phyloP scores from a whole-genome alignment of 192 early-diverging fungal species.

The Coemansia sp. region DNA sequence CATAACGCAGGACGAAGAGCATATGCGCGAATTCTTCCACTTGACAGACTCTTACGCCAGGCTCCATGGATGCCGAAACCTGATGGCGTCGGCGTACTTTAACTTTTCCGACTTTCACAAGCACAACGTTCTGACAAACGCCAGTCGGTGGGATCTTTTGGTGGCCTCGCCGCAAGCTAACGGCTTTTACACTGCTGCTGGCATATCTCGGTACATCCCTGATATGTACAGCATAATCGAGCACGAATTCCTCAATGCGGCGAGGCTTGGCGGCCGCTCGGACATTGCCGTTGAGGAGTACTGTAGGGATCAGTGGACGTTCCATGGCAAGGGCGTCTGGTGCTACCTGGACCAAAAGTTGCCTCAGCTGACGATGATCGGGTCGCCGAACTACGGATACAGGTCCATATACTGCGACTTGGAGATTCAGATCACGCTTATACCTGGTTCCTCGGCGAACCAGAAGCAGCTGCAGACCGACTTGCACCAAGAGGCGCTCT shows the following conservation, averaged over 20 bases:
- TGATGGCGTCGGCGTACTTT: constrained; percentile 92
- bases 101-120: constrained; percentile 82
- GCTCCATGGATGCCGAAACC: constrained; percentile 58
- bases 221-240: constrained; percentile 91
- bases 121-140: constrained; percentile 60
- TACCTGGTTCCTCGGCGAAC: constrained; percentile 64
- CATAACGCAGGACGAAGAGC: constrained; percentile 77
- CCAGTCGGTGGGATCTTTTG: constrained; percentile 70
- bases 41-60: constrained; percentile 40
- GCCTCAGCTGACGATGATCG: constrained; percentile 82
- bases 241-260: constrained; percentile 64
- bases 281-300: constrained; percentile 80
- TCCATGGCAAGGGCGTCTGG: constrained; percentile 95
- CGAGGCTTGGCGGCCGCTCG: constrained; percentile 32
- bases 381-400: constrained; percentile 94
- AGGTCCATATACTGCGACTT: constrained; percentile 90
- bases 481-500: constrained; percentile 45
- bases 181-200: constrained; percentile 86
- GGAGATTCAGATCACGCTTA: constrained; percentile 82
- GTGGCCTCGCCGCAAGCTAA: constrained; percentile 94
- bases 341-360: constrained; percentile 60
- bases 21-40: constrained; percentile 68
- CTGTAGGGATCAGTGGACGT: constrained; percentile 84
- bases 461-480: constrained; percentile 62
- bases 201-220: constrained; percentile 87